Evolutionary conservation across 148 eudicot genomes (phyloP).

Genomic region (Fagopyrum homotropicum): DNA sequence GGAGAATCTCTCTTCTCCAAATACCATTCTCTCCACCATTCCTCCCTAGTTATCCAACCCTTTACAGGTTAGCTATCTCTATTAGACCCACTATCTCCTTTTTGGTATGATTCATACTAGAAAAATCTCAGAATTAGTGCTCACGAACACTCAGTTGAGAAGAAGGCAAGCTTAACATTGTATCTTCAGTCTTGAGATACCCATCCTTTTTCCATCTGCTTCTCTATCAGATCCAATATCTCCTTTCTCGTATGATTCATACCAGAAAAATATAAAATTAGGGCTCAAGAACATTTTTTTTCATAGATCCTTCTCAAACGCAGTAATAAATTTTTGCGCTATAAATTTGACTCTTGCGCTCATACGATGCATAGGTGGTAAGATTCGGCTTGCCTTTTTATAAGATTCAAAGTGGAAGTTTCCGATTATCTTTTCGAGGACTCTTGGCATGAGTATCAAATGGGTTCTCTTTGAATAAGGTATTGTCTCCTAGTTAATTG

Average conservation of each 20-base stretch:
- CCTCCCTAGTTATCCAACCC: conserved; percentile 58
- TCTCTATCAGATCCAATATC: too few species aligned
- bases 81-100: too few species aligned
- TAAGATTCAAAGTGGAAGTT: too few species aligned
- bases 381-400: background rate
- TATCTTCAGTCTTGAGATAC: too few species aligned
- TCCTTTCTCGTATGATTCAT: too few species aligned
- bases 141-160: too few species aligned
- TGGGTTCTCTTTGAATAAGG: background rate
- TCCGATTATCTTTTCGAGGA: background rate
- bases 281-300: too few species aligned
- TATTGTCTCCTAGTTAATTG: background rate
- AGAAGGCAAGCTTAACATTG: too few species aligned
- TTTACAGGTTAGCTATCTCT: conserved; percentile 41
- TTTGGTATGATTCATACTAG: too few species aligned
- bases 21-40: conserved; percentile 73
- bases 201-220: too few species aligned
- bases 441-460: background rate
- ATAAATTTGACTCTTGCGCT: background rate
- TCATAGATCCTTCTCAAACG: background rate
- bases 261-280: too few species aligned
- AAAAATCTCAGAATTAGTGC: too few species aligned
- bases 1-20: conserved; percentile 28
- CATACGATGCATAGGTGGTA: background rate
- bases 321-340: background rate